These are phyloP conservation scores for Bidens hawaiensis DNA, from an alignment of 140 eudicot species.

Conservation along the genomic window DNA sequence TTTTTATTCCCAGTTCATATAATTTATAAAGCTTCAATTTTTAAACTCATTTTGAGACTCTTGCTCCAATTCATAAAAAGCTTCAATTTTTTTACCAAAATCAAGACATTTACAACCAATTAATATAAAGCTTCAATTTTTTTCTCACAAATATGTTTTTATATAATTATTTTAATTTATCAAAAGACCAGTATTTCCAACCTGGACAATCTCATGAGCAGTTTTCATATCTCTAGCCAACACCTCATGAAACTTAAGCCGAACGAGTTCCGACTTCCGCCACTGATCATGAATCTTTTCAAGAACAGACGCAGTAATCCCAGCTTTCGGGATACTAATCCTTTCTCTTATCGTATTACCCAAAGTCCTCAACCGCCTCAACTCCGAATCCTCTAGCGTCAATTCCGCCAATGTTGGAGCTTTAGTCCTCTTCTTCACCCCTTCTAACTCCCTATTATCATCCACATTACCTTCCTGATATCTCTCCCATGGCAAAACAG, in stretches of 20 bases:
- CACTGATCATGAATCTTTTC: conserved; percentile 87
- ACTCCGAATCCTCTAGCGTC: conserved; percentile 77
- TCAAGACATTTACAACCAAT: too few relatives aligned
- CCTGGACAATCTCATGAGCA: conserved; percentile 97
- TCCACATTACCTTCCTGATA: conserved; percentile 33
- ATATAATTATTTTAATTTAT: too few relatives aligned
- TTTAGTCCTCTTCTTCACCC: conserved; percentile 47
- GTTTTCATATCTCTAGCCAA: conserved; percentile 93
- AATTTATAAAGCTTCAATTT: too few relatives aligned
- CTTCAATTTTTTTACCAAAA: too few relatives aligned
- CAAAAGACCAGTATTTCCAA: conserved; percentile 33
- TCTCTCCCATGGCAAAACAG: conserved; percentile 84
- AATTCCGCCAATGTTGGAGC: conserved; percentile 88
- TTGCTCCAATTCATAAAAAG: too few relatives aligned
- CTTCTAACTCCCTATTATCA: conserved; percentile 22
- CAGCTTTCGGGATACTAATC: conserved; percentile 80
- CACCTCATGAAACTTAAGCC: conserved; percentile 83
- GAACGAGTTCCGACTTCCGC: conserved; percentile 82
- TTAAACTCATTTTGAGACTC: too few relatives aligned
- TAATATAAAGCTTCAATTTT: too few relatives aligned
- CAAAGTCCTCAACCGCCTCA: conserved; percentile 79
- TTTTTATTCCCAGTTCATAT: too few relatives aligned
- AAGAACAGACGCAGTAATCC: conserved; percentile 58
- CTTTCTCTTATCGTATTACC: conserved; percentile 77
- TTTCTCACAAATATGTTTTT: too few relatives aligned